Evolutionary conservation across 1,284 basidiomycete species (phyloP), one percentile per base, ranked within the genome.

Genomic region (Xanthoconium separans): DNA sequence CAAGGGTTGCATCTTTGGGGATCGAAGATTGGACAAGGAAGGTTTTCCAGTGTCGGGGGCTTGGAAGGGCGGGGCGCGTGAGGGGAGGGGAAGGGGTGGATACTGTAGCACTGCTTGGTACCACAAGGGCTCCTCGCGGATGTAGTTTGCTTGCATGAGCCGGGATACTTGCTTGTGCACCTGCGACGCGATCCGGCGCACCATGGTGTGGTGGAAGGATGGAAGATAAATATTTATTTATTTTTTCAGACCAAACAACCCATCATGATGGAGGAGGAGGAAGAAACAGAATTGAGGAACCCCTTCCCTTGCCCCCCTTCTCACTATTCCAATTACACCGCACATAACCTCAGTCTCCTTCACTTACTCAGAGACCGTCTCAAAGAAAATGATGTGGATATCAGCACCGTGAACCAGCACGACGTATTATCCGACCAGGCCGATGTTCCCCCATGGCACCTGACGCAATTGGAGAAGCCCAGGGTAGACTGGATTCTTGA

Each of bases 151-250:
- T 48, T 85, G 83, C 68, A 95, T 79, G 50, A 98, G 80, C 54
- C 95, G 89, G 44, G 91, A 87, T 47, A 93, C 87, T 57, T 91
- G 87, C 70, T 91, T 84, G 71, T 95, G 93, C 16, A 98, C 93
- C 72, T 96, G 92, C 53, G 82, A 83, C 33, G 95, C 87, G 65
- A 96, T 82, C 59, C 91, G 81, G 58, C 95, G 87, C 44, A 87
- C 87, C 90, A 95, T 94, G n/a, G 43, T 30, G 22, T 3, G 16
- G 4, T 11, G 8, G 20, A 40, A 7, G 22, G 10, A 13, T 12
- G 22, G 22, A 13, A 22, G 22, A 13, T 13, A 40, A n/a, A 39
- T 39, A 39, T 29, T 47, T 48, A 48, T 41, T 40, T 30, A 54
- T 49, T 46, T 45, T 46, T 46, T 39, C 18, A 22, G 13, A 33